Evolutionary conservation across 805 yeast species (phyloP), one percentile per base, ranked within the genome.

Genomic region (Maudiozyma serrabonitensis): DNA sequence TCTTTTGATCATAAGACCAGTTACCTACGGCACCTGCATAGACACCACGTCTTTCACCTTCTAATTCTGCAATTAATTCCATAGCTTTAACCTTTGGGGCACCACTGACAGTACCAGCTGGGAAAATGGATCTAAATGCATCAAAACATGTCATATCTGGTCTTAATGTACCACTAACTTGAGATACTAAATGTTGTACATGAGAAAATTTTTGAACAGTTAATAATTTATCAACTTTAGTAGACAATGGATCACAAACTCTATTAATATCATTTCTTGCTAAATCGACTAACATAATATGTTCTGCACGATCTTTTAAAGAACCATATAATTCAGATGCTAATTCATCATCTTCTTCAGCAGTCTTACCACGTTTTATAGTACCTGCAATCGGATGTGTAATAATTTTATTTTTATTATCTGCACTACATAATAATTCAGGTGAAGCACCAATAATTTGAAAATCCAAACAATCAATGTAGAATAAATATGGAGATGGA

Each of bases 301-400:
- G 99, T 69, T 93, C 99, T 0, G 99, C 96, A 45, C 97, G 79
- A 68, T 93, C 99, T 63, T 93, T 93, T 55, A 82, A 70, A 15
- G 95, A 85, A 9, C 82, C 69, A 59, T 86, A 75, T 56, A 93
- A 76, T 49, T 80, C 78, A 15, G 74, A 73, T 2, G 98, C 97
- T 47, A 89, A 75, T 53, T 69, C 70, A 63, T 90, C 96, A 61
- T 93, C 99, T 67, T 93, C 98, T 59, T 88, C 95, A 23, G 82
- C 72, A 9, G 98, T 88, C 58, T 79, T 77, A 46, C 99, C 99
- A 62, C 99, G 80, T 57, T 73, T 79, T 51, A 93, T 84, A 2
- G 99, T 93, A 47, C 99, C 99, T 0, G 99, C 99, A 63, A 93
- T 93, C 19, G 99, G 99, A 67, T 93, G 98, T 2, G 97, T 93